Evolutionary conservation across 1,139 yeast genomes (phyloP), one percentile per base, ranked within the genome.

Genomic region (Suhomyces bolitotheri): DNA sequence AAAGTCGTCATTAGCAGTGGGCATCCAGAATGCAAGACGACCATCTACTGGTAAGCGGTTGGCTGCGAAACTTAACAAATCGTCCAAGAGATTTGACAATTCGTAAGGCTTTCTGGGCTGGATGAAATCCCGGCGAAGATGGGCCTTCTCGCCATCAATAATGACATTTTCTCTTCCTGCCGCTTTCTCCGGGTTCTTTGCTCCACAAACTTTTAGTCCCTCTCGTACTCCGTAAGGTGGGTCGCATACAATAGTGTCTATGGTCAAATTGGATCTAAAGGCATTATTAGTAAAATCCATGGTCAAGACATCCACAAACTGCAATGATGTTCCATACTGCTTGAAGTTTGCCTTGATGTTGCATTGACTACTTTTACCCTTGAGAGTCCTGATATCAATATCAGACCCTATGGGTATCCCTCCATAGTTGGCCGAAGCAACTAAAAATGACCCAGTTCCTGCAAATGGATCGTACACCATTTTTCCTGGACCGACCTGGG

Each of bases 141-240:
- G 87, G 2, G 96, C 95, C 47, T 77, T 76, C 46, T 79, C 80
- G 2, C 96, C 96, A 40, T 85, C 82, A 11, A 86, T 81, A 8
- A 81, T 66, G 3, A 83, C 69, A 33, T 77, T 65, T 53, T 86
- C 95, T 49, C 86, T 76, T 0, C 92, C 95, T 1, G 59, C 64
- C 4, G 75, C 75, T 45, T 66, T 67, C 32, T 62, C 70, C 15
- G 72, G 76, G 49, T 86, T 74, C 45, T 76, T 80, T 2, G 95
- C 86, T 2, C 99, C 98, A 40, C 95, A 78, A 0, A 90, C 96
- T 54, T 88, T 87, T 31, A 94, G 75, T 1, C 97, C 96, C 58
- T 94, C 99, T 50, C 99, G 73, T 1, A 92, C 95, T 2, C 98
- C 99, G 57, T 92, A 92, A 0, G 99, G 99, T 1, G 98, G 98